Evolutionary conservation across 352 stramenopile genomes (phyloP).

Genomic region (Phytophthora meadii): DNA sequence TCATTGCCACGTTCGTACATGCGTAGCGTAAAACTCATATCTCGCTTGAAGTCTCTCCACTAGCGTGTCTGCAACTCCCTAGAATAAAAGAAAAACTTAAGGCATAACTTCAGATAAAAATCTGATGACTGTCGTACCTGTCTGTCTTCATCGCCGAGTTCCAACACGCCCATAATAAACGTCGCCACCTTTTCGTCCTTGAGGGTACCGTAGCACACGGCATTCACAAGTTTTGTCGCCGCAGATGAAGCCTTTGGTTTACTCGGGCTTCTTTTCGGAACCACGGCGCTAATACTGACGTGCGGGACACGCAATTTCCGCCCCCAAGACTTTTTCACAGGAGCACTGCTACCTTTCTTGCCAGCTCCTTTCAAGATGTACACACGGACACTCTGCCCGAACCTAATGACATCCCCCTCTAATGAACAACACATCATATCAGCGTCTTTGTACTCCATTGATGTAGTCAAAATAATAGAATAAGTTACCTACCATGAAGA

Average conservation of each 20-base stretch:
- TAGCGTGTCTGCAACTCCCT: slow-evolving; percentile 84
- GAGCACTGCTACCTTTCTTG: slow-evolving; percentile 62
- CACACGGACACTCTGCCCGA: slow-evolving; percentile 87
- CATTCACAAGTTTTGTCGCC: slow-evolving; percentile 85
- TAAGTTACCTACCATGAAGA: slow-evolving; percentile 59
- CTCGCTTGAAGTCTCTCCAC: slow-evolving; percentile 87
- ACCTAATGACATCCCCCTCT: slow-evolving; percentile 89
- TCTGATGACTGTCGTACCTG: slow-evolving; percentile 48
- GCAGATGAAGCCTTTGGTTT: slow-evolving; percentile 62
- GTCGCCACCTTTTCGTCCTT: slow-evolving; percentile 76
- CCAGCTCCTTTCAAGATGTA: slow-evolving; percentile 85
- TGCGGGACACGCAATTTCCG: slow-evolving; percentile 78
- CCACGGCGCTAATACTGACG: slow-evolving; percentile 71
- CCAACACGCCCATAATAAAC: slow-evolving; percentile 74
- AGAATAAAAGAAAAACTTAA: background rate
- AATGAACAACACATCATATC: slow-evolving; percentile 5
- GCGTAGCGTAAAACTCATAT: slow-evolving; percentile 82
- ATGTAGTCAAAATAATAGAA: background rate
- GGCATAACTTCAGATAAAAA: background rate
- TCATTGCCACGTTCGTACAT: slow-evolving; percentile 42
- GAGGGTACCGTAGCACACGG: slow-evolving; percentile 80
- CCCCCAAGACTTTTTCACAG: slow-evolving; percentile 86
- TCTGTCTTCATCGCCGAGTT: slow-evolving; percentile 70
- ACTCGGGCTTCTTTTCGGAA: slow-evolving; percentile 67
- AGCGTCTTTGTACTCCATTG: background rate